phyloP scores from a whole-genome alignment of 805 yeast species.

The Hanseniaspora singularis region DNA sequence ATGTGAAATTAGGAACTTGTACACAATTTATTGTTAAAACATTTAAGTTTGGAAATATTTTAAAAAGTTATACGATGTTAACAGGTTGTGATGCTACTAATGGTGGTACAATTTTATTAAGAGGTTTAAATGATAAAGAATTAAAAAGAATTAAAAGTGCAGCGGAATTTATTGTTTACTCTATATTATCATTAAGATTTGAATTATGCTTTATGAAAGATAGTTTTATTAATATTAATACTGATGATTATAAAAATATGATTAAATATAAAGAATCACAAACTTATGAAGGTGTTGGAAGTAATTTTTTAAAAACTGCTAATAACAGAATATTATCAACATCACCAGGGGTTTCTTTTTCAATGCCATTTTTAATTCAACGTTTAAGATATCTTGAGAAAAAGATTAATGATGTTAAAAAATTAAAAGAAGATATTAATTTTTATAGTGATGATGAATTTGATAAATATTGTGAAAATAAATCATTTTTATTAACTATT shows the following conservation, averaged over 20 bases:
- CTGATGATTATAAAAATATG: constrained; percentile 27
- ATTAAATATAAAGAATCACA: constrained; percentile 17
- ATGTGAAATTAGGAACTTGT: constrained; percentile 66
- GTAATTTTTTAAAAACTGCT: constrained; percentile 32
- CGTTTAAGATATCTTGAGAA: constrained; percentile 45
- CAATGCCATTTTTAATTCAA: constrained; percentile 50
- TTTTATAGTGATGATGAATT: constrained; percentile 20
- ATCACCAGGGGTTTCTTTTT: constrained; percentile 73
- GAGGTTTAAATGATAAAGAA: constrained; percentile 60
- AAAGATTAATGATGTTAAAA: constrained; percentile 24
- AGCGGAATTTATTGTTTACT: constrained; percentile 67
- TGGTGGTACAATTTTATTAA: constrained; percentile 76
- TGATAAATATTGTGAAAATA: background rate
- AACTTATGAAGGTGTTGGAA: constrained; percentile 26
- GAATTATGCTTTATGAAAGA: constrained; percentile 68
- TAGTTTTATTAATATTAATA: constrained; percentile 45
- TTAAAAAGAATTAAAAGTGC: constrained; percentile 63
- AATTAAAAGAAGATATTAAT: constrained; percentile 23
- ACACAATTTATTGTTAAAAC: constrained; percentile 57
- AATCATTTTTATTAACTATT: constrained; percentile 7
- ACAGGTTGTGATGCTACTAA: constrained; percentile 60
- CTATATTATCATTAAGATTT: constrained; percentile 62
- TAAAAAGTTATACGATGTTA: constrained; percentile 66
- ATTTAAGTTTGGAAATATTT: constrained; percentile 41
- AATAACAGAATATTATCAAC: constrained; percentile 53